Conservation (phyloP, 176 grass and related monocot genomes). For the Raddia guianensis region DNA sequence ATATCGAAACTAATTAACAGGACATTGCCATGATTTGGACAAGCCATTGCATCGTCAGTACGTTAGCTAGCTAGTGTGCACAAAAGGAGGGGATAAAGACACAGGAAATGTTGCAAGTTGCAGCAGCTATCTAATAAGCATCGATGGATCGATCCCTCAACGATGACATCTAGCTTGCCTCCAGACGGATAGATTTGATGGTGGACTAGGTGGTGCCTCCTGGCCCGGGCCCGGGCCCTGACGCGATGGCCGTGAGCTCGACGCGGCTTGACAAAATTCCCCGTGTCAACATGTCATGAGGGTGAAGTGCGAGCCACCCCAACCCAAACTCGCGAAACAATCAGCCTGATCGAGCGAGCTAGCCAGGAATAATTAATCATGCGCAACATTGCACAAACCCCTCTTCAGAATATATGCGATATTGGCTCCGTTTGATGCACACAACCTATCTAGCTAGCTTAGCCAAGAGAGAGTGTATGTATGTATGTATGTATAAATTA, state of each 20-base stretch:
- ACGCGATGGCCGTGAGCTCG: constrained; percentile 15
- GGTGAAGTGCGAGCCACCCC: constrained; percentile 3
- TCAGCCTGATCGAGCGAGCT: not conserved
- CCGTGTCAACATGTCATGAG: not conserved
- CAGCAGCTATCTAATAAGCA: too few relatives aligned
- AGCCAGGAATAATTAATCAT: too few relatives aligned
- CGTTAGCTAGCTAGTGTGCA: not conserved
- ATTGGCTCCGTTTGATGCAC: too few relatives aligned
- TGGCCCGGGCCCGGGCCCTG: not conserved
- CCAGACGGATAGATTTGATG: not conserved
- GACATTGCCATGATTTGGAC: not conserved
- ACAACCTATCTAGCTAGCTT: too few relatives aligned
- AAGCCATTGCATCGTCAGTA: not conserved
- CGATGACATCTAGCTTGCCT: constrained; percentile 8
- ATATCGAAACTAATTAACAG: not conserved
- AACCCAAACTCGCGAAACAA: not conserved
- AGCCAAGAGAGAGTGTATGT: too few relatives aligned
- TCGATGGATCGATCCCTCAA: not conserved
- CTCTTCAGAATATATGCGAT: too few relatives aligned
- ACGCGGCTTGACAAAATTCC: constrained; percentile 24
- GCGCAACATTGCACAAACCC: too few relatives aligned
- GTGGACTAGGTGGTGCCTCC: not conserved
- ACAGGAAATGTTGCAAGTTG: too few relatives aligned
- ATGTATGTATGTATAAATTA: too few relatives aligned
- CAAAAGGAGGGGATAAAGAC: too few relatives aligned